Percentiles rank a stretch among this genome's conserved stretches.
phyloP scores from a whole-genome alignment of 2,329 filamentous ascomycete genomes.

The Fusarium sp. region DNA sequence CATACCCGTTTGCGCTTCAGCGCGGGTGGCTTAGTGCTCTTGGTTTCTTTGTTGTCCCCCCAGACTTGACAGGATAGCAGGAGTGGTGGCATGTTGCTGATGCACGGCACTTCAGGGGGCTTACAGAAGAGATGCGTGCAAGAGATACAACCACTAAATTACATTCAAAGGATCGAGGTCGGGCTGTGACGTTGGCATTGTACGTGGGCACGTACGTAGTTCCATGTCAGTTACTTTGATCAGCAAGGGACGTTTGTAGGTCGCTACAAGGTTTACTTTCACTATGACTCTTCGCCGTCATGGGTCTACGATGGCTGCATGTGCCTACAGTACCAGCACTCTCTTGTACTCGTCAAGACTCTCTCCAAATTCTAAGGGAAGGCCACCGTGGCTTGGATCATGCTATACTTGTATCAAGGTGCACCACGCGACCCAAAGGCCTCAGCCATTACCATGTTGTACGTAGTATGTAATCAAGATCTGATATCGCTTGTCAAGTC shows the following conservation, averaged over 20 bases:
- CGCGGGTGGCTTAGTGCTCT: constrained; percentile 30
- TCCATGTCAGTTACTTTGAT: constrained; percentile 14
- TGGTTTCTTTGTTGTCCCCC: background rate
- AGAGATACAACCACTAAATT: constrained; percentile 22
- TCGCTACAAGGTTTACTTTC: constrained; percentile 25
- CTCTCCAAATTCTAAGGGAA: background rate
- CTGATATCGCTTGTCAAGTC: constrained; percentile 30
- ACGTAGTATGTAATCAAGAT: background rate
- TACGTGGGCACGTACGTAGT: constrained; percentile 42
- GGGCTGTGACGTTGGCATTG: constrained; percentile 36
- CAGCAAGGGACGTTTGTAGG: constrained; percentile 29
- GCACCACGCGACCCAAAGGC: constrained; percentile 26
- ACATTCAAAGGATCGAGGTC: constrained; percentile 1
- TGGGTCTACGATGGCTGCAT: constrained; percentile 29
- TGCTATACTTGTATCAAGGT: constrained; percentile 1
- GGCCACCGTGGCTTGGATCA: background rate
- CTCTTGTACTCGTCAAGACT: no score
- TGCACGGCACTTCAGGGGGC: constrained; percentile 20
- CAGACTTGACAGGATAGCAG: constrained; percentile 4
- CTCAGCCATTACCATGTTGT: constrained; percentile 26
- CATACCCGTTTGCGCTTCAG: constrained; percentile 21
- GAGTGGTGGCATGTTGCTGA: constrained; percentile 11
- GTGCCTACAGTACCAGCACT: constrained; percentile 9
- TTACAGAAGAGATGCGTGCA: constrained; percentile 26
- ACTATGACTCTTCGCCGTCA: constrained; percentile 39